Conservation (phyloP, 2,329 filamentous ascomycete species). For the Ceratocystiopsis sp. region DNA sequence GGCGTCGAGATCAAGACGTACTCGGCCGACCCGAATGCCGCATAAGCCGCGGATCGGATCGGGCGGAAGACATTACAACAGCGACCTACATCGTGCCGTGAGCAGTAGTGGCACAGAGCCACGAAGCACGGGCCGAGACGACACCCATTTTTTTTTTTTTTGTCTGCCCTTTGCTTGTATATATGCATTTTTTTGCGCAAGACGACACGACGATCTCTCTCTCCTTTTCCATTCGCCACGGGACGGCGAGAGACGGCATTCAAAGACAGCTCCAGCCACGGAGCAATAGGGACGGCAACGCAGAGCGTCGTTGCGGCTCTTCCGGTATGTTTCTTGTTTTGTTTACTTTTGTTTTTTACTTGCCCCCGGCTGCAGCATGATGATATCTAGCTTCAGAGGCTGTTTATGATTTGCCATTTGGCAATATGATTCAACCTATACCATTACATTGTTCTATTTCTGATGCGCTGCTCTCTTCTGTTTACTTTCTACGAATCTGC, state of each 20-base stretch:
- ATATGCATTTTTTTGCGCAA: background rate
- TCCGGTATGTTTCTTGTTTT: background rate
- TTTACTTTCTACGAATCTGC: background rate
- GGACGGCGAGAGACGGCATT: too few relatives aligned
- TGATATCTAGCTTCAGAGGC: slow-evolving; percentile 9
- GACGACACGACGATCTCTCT: background rate
- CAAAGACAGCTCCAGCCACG: too few relatives aligned
- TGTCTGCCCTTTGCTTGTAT: background rate
- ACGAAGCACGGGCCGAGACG: background rate
- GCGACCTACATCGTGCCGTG: background rate
- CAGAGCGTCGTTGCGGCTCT: too few relatives aligned
- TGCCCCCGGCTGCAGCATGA: slow-evolving; percentile 2
- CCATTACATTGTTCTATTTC: slow-evolving; percentile 9
- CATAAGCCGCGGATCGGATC: background rate
- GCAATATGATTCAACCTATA: slow-evolving; percentile 7
- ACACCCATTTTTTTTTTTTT: background rate
- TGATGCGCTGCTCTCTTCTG: slow-evolving; percentile 2
- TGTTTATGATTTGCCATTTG: slow-evolving; percentile 7
- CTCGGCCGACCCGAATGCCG: slow-evolving; percentile 25
- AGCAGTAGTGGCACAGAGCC: background rate
- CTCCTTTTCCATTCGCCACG: background rate
- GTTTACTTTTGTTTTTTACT: background rate
- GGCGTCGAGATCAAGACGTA: slow-evolving; percentile 67
- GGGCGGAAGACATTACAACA: background rate
- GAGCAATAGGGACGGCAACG: background rate